Evolutionary conservation across 78 protist genomes (phyloP).

Genomic region (Pigoraptor vietnamica): DNA sequence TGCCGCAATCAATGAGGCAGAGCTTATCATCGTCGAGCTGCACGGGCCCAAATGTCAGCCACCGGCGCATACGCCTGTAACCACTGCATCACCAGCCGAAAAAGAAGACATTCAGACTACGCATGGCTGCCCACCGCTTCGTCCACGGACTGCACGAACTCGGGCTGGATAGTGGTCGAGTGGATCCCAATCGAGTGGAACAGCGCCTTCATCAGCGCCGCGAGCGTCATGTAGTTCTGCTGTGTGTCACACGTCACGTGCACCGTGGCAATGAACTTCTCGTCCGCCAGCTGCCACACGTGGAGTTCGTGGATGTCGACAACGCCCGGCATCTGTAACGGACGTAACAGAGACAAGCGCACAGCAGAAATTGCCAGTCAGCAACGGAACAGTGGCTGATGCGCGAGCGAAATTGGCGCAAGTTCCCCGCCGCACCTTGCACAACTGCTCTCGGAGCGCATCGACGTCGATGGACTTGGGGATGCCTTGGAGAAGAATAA

Average conservation of each 20-base stretch:
- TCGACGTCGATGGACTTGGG: background rate
- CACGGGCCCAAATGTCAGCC: too few relatives aligned
- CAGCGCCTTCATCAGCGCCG: slow-evolving; percentile 3
- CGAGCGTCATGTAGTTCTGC: slow-evolving; percentile 2
- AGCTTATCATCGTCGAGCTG: background rate
- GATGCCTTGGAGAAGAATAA: background rate
- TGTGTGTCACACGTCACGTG: slow-evolving; percentile 40
- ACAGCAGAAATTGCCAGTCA: background rate
- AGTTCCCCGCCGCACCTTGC: background rate
- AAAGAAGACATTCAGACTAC: background rate
- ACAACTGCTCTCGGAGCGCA: background rate
- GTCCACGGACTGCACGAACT: slow-evolving; percentile 28
- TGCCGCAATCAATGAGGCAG: background rate
- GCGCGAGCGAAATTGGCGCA: too few relatives aligned
- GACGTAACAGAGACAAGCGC: background rate
- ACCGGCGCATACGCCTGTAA: background rate
- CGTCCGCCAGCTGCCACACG: slow-evolving; percentile 76
- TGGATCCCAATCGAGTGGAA: slow-evolving; percentile 62
- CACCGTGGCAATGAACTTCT: slow-evolving; percentile 44
- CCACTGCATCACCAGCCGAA: background rate
- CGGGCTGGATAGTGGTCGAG: slow-evolving; percentile 60
- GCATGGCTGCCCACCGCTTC: background rate
- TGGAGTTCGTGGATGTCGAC: slow-evolving; percentile 57
- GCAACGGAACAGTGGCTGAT: too few relatives aligned
- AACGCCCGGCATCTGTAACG: slow-evolving; percentile 30